phyloP scores from a whole-genome alignment of 805 yeast genomes.

The Starmerella vaccinii region DNA sequence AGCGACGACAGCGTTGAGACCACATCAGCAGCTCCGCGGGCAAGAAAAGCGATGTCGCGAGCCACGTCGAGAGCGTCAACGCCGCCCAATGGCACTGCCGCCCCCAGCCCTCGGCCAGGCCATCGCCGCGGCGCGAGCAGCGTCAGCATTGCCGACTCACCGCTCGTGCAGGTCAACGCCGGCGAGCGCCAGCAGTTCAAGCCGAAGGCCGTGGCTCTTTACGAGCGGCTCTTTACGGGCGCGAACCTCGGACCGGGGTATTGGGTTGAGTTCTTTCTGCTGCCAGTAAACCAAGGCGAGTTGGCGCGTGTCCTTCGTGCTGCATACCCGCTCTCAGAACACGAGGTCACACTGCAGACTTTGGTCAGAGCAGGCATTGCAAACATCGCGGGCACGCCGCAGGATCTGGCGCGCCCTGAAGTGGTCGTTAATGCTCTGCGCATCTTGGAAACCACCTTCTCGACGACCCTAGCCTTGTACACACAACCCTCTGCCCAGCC shows the following conservation, averaged over 20 bases:
- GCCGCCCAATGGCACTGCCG: not conserved
- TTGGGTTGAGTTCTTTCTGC: conserved; percentile 31
- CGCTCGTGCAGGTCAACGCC: conserved; percentile 25
- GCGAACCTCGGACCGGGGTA: conserved; percentile 26
- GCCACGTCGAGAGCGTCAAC: not conserved
- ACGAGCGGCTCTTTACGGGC: conserved; percentile 27
- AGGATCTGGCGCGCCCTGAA: conserved; percentile 5
- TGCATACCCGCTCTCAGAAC: conserved; percentile 22
- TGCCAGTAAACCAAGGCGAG: conserved; percentile 24
- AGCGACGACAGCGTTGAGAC: not conserved
- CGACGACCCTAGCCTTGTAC: conserved; percentile 6
- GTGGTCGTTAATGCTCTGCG: conserved; percentile 13
- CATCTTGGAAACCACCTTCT: conserved; percentile 11
- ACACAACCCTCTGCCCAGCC: conserved; percentile 8
- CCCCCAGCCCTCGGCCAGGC: not conserved
- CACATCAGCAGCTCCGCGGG: not conserved
- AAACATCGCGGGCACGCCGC: conserved; percentile 15
- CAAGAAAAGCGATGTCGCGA: not conserved
- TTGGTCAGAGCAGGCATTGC: conserved; percentile 24
- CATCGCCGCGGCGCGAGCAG: conserved; percentile 8
- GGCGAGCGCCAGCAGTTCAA: conserved; percentile 22
- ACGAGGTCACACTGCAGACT: conserved; percentile 23
- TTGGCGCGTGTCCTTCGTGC: conserved; percentile 17
- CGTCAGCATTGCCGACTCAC: conserved; percentile 18
- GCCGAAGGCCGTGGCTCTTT: conserved; percentile 32